phyloP scores from a whole-genome alignment of 805 yeast genomes.

The Lachancea thermotolerans region DNA sequence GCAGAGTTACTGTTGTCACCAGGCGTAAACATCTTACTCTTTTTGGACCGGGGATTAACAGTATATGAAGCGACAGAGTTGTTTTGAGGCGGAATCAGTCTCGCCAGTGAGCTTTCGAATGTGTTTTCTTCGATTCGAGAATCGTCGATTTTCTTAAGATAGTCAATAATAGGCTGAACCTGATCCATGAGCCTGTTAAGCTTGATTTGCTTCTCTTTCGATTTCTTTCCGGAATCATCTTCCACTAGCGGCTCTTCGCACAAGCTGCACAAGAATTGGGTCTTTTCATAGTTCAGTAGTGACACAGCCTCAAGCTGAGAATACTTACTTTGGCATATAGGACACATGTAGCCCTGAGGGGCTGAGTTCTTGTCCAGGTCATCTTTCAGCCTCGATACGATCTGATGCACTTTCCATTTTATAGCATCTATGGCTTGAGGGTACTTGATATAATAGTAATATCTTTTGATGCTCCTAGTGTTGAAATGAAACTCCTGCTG shows the following conservation, averaged over 20 bases:
- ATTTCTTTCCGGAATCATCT: constrained; percentile 82
- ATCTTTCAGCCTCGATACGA: constrained; percentile 71
- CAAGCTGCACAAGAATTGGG: constrained; percentile 75
- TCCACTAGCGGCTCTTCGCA: constrained; percentile 76
- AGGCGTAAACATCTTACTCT: constrained; percentile 39
- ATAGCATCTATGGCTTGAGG: constrained; percentile 93
- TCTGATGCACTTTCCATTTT: constrained; percentile 91
- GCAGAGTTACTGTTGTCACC: constrained; percentile 29
- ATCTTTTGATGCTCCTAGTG: constrained; percentile 60
- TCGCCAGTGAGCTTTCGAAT: constrained; percentile 76
- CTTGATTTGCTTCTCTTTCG: constrained; percentile 71
- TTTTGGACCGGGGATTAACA: constrained; percentile 42
- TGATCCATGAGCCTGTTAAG: constrained; percentile 82
- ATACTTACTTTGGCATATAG: constrained; percentile 73
- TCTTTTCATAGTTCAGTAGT: constrained; percentile 67
- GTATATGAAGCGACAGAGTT: constrained; percentile 63
- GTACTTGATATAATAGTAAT: constrained; percentile 79
- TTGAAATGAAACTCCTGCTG: constrained; percentile 66
- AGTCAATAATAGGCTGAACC: constrained; percentile 78
- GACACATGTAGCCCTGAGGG: constrained; percentile 92
- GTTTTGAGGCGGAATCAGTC: constrained; percentile 79
- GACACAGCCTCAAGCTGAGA: constrained; percentile 85
- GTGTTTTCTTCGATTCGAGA: constrained; percentile 78
- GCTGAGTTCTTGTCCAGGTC: constrained; percentile 80
- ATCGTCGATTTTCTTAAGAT: constrained; percentile 76